phyloP scores from a whole-genome alignment of 306 rosid species.

The Betula pendula region DNA sequence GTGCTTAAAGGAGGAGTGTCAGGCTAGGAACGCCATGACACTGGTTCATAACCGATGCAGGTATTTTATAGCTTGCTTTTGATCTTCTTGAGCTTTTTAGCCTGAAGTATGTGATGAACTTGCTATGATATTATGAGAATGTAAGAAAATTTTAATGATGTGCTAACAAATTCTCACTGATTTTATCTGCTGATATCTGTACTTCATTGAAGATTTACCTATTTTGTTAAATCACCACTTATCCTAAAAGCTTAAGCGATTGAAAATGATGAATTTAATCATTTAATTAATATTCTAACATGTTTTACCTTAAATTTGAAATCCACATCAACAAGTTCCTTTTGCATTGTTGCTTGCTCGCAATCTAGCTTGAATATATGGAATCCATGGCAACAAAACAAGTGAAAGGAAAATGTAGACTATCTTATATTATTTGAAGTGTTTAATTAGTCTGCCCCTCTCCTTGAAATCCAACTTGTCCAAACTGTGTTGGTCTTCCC shows the following conservation, averaged over 20 bases:
- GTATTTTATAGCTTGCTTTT: constrained; percentile 34
- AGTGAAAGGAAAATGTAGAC: neutral
- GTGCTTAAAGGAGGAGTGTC: constrained; percentile 91
- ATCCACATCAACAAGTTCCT: neutral
- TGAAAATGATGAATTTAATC: too few relatives aligned
- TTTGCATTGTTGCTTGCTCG: neutral
- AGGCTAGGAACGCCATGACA: constrained; percentile 87
- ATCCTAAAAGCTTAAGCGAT: too few relatives aligned
- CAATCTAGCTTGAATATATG: neutral
- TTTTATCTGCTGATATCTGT: neutral
- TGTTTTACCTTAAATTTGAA: neutral
- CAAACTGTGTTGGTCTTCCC: neutral
- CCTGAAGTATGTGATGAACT: constrained; percentile 2
- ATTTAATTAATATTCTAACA: too few relatives aligned
- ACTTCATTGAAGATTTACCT: too few relatives aligned
- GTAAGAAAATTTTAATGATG: neutral
- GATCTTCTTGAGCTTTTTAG: neutral
- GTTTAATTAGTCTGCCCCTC: neutral
- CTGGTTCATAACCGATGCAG: constrained; percentile 95
- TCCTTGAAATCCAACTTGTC: neutral
- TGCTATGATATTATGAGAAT: neutral
- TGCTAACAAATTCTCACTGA: neutral
- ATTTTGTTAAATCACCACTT: too few relatives aligned
- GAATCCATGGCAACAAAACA: neutral
- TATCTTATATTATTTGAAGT: neutral